Percentiles rank a stretch among this genome's conserved stretches.
Evolutionary conservation across 768 basidiomycete genomes (phyloP).

Genomic region (Phanerochaete sordida): DNA sequence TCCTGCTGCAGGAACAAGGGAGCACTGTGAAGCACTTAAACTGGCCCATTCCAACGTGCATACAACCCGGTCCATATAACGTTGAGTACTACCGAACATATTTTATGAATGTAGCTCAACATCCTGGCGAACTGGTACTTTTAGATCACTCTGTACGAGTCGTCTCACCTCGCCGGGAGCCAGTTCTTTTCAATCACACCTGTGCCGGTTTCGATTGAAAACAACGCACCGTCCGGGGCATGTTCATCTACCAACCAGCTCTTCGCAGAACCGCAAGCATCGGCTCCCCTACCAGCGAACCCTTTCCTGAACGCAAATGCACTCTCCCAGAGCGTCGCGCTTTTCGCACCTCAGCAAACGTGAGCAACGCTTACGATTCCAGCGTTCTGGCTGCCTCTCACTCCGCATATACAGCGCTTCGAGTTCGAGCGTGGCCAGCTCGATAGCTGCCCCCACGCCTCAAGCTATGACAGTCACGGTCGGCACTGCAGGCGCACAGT

Average conservation of each 20-base stretch:
- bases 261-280: constrained; percentile 31
- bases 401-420: not conserved
- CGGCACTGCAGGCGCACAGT: constrained; percentile 12
- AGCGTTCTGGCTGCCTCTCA: not conserved
- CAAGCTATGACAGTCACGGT: constrained; percentile 12
- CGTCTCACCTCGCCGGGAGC: constrained; percentile 29
- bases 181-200: constrained; percentile 39
- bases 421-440: constrained; percentile 10
- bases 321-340: not conserved
- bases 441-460: not conserved
- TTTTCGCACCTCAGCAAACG: not conserved
- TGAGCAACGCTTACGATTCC: not conserved
- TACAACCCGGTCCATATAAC: constrained; percentile 39
- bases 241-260: constrained; percentile 25
- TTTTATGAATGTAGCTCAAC: no score
- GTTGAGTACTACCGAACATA: constrained; percentile 25
- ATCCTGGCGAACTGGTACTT: no score
- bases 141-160: constrained; percentile 47
- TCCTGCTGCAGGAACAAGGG: constrained; percentile 35
- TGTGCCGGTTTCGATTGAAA: constrained; percentile 33
- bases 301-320: constrained; percentile 19
- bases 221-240: constrained; percentile 21
- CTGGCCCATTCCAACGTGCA: constrained; percentile 39
- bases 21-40: constrained; percentile 35
- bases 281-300: constrained; percentile 28